Evolutionary conservation across 495 filamentous ascomycete genomes (phyloP).

Genomic region (Xylaria grammica): DNA sequence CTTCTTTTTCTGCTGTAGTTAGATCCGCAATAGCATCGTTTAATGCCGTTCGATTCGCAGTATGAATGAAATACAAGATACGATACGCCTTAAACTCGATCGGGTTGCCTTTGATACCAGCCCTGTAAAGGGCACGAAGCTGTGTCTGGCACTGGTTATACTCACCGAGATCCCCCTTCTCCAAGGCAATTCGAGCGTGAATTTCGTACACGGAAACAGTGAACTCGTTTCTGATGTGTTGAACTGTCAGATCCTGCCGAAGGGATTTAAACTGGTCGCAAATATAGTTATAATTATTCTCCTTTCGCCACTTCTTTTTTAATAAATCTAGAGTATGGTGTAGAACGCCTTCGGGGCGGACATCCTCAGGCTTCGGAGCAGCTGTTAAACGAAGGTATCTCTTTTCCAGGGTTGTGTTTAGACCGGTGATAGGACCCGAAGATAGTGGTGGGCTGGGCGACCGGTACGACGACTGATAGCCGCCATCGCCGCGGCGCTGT

Average conservation of each 20-base stretch:
- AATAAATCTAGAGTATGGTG: slow-evolving; percentile 83
- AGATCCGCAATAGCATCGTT: slow-evolving; percentile 97
- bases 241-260: slow-evolving; percentile 96
- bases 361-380: slow-evolving; percentile 80
- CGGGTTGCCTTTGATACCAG: slow-evolving; percentile 85
- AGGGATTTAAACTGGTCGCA: slow-evolving; percentile 99
- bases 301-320: slow-evolving; percentile 92
- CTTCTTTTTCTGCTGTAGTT: slow-evolving; percentile 91
- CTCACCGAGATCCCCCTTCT: slow-evolving; percentile 99
- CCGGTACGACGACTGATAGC: slow-evolving; percentile 64
- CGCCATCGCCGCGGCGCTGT: slow-evolving; percentile 80
- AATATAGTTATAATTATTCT: slow-evolving; percentile 94
- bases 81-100: slow-evolving; percentile 99
- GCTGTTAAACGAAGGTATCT: slow-evolving; percentile 91
- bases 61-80: slow-evolving; percentile 99
- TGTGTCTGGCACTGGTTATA: slow-evolving; percentile 99
- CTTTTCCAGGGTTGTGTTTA: slow-evolving; percentile 87
- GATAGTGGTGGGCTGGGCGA: slow-evolving; percentile 65
- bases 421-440: slow-evolving; percentile 83
- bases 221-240: slow-evolving; percentile 94
- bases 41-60: slow-evolving; percentile 96
- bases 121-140: slow-evolving; percentile 84
- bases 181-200: slow-evolving; percentile 95
- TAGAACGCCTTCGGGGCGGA: slow-evolving; percentile 83
- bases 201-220: slow-evolving; percentile 96